Base-by-base conservation (phyloP, 2,329 filamentous ascomycete species). In the Aspergillus unguis region DNA sequence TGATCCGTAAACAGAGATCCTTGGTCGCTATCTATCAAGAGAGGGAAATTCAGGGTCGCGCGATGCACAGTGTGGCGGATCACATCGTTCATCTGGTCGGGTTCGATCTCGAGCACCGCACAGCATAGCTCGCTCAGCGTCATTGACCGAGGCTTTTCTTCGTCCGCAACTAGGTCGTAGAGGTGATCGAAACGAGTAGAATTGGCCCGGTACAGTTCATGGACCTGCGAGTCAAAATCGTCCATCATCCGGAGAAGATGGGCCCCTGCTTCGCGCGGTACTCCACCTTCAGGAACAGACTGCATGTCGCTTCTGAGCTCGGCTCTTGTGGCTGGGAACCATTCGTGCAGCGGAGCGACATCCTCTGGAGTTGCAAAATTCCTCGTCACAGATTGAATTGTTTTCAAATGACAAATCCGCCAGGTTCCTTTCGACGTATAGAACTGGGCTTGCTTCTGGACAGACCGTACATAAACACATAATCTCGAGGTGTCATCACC, bases 371-470 rank as follows among this genome's bases (percentile, higher is more conserved):
- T 66, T 7, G 79, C 71, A 58, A 80, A 81, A 26, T 69, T 67
- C 44, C 78, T 75, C 8, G 83, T 68, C 7, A 76, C 71, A 59
- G 78, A 83, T 42, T 76, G 72, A 6, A 82, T 64, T 31, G 68
- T 62, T 23, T 59, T 64, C 4, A 72, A 62, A 6, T 58, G 60
- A 32, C 65, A 67, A 23, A 74, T 62, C 4, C 74, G 66, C 74
- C 74, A 76, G 58, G 75, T 74, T 6, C 74, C 74, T 53, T 68
- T 61, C 7, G 62, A 58, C 2, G 70, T 74, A 44, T 76, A 76
- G 40, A 76, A 75, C 45, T 76, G 73, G 48, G 68, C 67, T 45
- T 75, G 72, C 45, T 68, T 69, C 23, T 69, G 65, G 27, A 75
- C 45, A 0, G 73, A 73, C 25, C 67, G 68, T 17, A 76, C 65